Base-by-base conservation (phyloP, 2,329 filamentous ascomycete species). In the Massarina eburnea region DNA sequence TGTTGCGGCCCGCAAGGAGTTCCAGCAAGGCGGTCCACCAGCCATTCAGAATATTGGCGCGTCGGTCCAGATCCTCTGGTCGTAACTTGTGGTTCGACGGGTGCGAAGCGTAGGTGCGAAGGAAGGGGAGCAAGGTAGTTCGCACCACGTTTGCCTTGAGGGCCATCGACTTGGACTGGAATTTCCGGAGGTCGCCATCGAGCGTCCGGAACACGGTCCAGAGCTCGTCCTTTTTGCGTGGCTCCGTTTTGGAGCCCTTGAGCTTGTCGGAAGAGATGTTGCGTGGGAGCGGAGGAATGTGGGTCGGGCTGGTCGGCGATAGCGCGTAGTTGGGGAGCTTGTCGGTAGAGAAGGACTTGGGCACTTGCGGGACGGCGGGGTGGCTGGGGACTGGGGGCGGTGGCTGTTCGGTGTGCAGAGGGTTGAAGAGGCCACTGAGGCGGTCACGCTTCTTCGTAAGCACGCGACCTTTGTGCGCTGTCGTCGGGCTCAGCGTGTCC, bases 1-100 rank as follows among this genome's bases (percentile, higher is more conserved):
- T 85, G 63, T 85, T 82, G 50, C 81, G 80, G 24, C 86, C 87
- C 54, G 91, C 85, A 19, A 96, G 80, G 76, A 95, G 83, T 48
- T 94, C 90, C 45, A 96, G 73, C 30, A 96, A 75, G 1, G 82
- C 85, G 34, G 79, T 85, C 91, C 91, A 96, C 91, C 91, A 96
- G 64, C 89, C 91, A 66, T 94, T 89, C 46, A 96, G 73, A 38
- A 95, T 89, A 35, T 83, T 84, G 2, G 87, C 81, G 48, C 91
- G 81, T 27, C 87, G 81, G 60, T 96, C 91, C 35, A 96, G 71
- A 64, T 95, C 89, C 71, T 95, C 89, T 2, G 89, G 78, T n/a
- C 81, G 76, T 36, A 96, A 75, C 14, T 68, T 74, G 52, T 76
- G 76, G 58, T 82, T 86, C 8, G 88, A 89, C 1, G 81, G 73